These are phyloP conservation scores for Saksenaea vasiformis DNA, from an alignment of 371 early-diverging fungal species.

Conservation along the genomic window DNA sequence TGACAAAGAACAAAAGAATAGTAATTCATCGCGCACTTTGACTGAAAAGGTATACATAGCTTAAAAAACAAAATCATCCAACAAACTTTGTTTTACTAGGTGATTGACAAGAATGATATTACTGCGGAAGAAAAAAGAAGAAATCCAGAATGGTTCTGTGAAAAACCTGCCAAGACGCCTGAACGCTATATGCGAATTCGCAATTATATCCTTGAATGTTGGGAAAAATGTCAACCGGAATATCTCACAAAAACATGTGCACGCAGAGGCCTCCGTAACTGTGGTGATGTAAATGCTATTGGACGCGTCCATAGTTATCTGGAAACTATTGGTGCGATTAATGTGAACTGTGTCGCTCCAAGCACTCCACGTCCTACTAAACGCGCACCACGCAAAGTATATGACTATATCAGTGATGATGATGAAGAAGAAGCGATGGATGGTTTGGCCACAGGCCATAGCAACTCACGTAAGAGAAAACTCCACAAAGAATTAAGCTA, in stretches of 20 bases:
- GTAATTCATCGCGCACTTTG: constrained; percentile 1
- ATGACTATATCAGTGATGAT: not conserved
- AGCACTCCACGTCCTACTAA: constrained; percentile 38
- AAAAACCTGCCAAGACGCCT: constrained; percentile 78
- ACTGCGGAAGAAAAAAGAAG: constrained; percentile 61
- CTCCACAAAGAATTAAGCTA: constrained; percentile 1
- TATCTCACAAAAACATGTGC: constrained; percentile 65
- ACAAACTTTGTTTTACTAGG: constrained; percentile 7
- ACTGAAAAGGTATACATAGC: constrained; percentile 49
- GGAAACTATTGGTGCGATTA: constrained; percentile 81
- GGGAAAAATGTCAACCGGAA: constrained; percentile 65
- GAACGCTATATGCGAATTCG: constrained; percentile 84
- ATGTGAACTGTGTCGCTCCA: constrained; percentile 49
- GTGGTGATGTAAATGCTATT: constrained; percentile 93
- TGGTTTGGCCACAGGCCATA: constrained; percentile 34
- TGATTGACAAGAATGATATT: constrained; percentile 32
- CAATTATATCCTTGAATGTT: constrained; percentile 79
- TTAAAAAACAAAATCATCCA: constrained; percentile 2
- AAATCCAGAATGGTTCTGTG: constrained; percentile 78
- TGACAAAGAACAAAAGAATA: not conserved
- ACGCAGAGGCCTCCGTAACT: constrained; percentile 49
- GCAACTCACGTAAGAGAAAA: constrained; percentile 22
- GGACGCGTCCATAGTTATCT: constrained; percentile 85
- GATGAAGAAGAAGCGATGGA: constrained; percentile 26
- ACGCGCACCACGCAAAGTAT: constrained; percentile 20